Percentiles rank a stretch among this genome's conserved stretches.
These are phyloP conservation scores for Lichtheimia hyalospora DNA, from an alignment of 371 early-diverging fungal genomes.

Conservation along the genomic window DNA sequence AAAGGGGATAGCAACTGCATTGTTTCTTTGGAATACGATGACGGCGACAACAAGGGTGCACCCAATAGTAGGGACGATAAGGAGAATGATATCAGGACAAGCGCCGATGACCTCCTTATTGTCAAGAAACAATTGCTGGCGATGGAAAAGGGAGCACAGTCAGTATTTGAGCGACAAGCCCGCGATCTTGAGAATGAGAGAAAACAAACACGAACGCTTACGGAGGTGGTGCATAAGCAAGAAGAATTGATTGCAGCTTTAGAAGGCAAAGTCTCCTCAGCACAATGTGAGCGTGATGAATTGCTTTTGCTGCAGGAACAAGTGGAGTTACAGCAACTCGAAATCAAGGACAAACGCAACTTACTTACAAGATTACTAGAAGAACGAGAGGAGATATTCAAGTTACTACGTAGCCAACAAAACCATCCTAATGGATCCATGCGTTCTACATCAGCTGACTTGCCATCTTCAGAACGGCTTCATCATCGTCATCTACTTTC, in stretches of 20 bases:
- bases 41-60: not conserved
- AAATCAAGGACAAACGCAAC: conserved; percentile 38
- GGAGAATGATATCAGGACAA: not conserved
- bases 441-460: conserved; percentile 14
- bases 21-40: not conserved
- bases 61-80: not conserved
- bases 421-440: not conserved
- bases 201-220: conserved; percentile 27
- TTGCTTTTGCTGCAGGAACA: conserved; percentile 23
- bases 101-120: conserved; percentile 11
- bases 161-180: conserved; percentile 27
- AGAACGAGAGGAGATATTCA: conserved; percentile 30
- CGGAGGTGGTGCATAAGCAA: conserved; percentile 33
- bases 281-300: not conserved
- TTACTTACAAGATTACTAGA: conserved; percentile 29
- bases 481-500: conserved; percentile 8
- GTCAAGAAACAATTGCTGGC: conserved; percentile 28
- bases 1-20: not conserved
- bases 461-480: conserved; percentile 33
- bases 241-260: conserved; percentile 36
- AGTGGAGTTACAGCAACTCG: conserved; percentile 37
- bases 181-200: conserved; percentile 30
- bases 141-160: conserved; percentile 34
- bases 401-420: not conserved
- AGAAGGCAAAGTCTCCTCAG: conserved; percentile 22